phyloP scores from a whole-genome alignment of 129 eudicot species.

The Daucus carota region DH1_v3.0 NC_030383.2:39511501-39512000 shows the following conservation, averaged over 20 bases:
- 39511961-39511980: background rate
- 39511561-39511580: background rate
- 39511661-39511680: conserved; percentile 4
- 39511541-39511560: background rate
- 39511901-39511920: background rate
- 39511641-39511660: background rate
- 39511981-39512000: background rate
- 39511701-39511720: background rate
- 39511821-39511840: background rate
- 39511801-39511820: background rate
- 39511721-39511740: background rate
- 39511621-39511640: background rate
- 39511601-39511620: background rate
- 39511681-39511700: conserved; percentile 8
- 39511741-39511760: background rate
- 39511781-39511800: background rate
- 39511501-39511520: background rate
- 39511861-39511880: background rate
- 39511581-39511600: conserved; percentile 1
- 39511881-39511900: background rate
- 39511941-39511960: background rate
- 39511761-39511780: background rate
- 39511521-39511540: background rate
- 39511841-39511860: background rate
- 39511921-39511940: background rate